Evolutionary conservation across 441 rosid genomes (phyloP).

Genomic region (Croton laevigatus): DNA sequence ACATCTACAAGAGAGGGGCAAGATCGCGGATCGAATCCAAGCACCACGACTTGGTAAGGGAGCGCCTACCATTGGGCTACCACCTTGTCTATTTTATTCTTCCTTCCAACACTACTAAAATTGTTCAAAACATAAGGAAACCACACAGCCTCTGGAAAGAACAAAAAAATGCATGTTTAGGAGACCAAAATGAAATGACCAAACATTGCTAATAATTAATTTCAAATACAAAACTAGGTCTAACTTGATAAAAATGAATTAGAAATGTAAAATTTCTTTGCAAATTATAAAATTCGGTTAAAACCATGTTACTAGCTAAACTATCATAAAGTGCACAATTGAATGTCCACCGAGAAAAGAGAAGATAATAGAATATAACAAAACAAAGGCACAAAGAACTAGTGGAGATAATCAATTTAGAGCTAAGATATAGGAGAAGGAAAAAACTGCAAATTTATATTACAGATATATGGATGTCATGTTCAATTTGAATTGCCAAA

Average conservation of each 20-base stretch:
- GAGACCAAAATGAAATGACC: background rate
- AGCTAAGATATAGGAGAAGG: slow-evolving; percentile 1
- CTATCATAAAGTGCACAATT: background rate
- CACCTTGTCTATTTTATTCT: background rate
- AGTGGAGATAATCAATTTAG: background rate
- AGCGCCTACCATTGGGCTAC: no score
- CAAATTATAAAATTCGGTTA: background rate
- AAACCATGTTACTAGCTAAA: background rate
- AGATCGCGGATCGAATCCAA: no score
- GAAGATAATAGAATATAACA: background rate
- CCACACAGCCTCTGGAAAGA: background rate
- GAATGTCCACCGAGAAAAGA: background rate
- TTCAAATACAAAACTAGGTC: background rate
- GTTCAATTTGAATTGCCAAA: slow-evolving; percentile 19
- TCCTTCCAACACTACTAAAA: background rate
- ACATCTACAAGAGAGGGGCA: no score
- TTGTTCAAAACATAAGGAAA: background rate
- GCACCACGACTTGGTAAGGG: no score
- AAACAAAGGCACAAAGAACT: background rate
- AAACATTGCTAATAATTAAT: background rate
- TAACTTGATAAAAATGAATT: background rate
- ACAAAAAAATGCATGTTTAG: background rate
- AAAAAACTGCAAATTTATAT: slow-evolving; percentile 20
- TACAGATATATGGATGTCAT: slow-evolving; percentile 20
- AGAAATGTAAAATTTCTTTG: background rate